Base-by-base conservation (phyloP, 306 rosid genomes). In the Hippophae gyantsensis region DNA sequence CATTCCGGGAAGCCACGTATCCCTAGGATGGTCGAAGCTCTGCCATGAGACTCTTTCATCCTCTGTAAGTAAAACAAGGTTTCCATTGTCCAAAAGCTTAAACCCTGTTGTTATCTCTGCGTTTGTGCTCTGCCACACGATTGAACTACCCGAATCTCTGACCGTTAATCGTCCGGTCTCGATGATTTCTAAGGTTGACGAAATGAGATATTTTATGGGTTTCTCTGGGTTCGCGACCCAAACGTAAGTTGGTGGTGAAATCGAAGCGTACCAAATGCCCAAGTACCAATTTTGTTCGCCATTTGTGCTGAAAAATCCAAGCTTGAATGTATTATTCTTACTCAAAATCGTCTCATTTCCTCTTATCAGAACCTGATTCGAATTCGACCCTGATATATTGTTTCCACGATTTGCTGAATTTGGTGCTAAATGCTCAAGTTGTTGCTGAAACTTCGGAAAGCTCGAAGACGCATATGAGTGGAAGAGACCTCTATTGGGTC, bases 1-100 rank as follows among this genome's bases (percentile, higher is more conserved):
- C 85, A 89, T 85, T 1, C 90, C 97, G 0, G 97, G 95, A 0
- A 89, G 79, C 95, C 94, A 89, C 13, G 82, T 79, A 63, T 89
- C 89, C 3, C 90, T 67, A 7, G 97, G 97, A 23, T 62, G 65
- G 14, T 89, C 90, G 72, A 89, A 89, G 78, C 97, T 89, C 68
- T 89, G 97, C 94, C 95, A 89, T 2, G 63, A 57, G 55, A 83
- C 66, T 7, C 7, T 52, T 42, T 79, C 82, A 48, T 48, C 32
- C 0, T 0, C 25, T 44, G 75, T 50, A 6, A 68, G 61, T 10
- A 89, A 70, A 25, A 79, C 68, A 7, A 89, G 69, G 58, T 89
- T 89, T 0, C 89, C 97, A 40, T 43, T 78, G 8, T 83, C 97
- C 8, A 68, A 49, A 10, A 89, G 71, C 26, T 54, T 56, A 9